These are phyloP conservation scores for Paradendryphiella salina DNA, from an alignment of 2,329 filamentous ascomycete genomes.

Conservation along the genomic window DNA sequence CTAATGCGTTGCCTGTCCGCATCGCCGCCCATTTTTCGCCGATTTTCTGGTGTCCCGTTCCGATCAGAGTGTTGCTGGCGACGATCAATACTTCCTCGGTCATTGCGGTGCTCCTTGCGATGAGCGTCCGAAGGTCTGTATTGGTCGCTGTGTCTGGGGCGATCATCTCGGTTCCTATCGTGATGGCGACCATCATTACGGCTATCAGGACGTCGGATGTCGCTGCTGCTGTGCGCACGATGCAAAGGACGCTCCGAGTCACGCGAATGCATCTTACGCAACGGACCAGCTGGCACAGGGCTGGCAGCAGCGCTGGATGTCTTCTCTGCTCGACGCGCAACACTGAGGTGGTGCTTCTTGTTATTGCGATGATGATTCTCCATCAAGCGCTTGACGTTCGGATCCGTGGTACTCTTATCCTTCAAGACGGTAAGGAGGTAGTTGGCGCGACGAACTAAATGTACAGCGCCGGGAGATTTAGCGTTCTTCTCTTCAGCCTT, in stretches of 20 bases:
- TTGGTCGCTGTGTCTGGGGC: constrained; percentile 44
- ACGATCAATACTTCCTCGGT: constrained; percentile 45
- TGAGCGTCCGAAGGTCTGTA: constrained; percentile 37
- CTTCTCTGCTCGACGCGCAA: constrained; percentile 61
- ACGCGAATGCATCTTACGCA: constrained; percentile 39
- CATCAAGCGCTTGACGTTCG: constrained; percentile 73
- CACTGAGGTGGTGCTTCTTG: constrained; percentile 68
- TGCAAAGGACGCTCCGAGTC: constrained; percentile 46
- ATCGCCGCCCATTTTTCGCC: constrained; percentile 52
- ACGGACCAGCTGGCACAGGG: constrained; percentile 60
- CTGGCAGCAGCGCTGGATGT: constrained; percentile 69
- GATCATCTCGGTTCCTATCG: constrained; percentile 32
- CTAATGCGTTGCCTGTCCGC: constrained; percentile 26
- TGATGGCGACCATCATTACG: constrained; percentile 39
- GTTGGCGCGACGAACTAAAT: constrained; percentile 90
- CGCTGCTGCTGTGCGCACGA: constrained; percentile 45
- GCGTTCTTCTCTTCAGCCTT: constrained; percentile 71
- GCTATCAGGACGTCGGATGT: constrained; percentile 41
- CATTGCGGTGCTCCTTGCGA: constrained; percentile 45
- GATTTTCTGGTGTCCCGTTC: constrained; percentile 51
- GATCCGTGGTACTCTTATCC: constrained; percentile 75
- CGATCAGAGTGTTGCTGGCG: constrained; percentile 40
- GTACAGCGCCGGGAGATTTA: constrained; percentile 94
- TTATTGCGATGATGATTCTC: constrained; percentile 96
- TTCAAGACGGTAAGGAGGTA: constrained; percentile 95